Evolutionary conservation across 768 basidiomycete species (phyloP).

Genomic region (Collybia nuda): DNA sequence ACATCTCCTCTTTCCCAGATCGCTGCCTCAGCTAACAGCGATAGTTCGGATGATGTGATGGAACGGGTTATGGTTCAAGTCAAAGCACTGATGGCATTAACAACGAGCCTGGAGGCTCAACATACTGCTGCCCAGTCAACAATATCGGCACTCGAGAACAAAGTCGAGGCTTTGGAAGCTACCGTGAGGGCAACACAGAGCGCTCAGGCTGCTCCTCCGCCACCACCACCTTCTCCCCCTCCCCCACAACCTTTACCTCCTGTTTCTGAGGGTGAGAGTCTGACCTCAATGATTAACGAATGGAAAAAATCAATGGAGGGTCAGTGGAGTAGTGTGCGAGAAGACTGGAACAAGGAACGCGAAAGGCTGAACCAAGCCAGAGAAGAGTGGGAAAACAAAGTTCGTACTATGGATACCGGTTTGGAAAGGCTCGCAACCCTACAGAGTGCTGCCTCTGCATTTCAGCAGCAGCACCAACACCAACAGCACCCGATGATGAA

Average conservation of each 20-base stretch:
- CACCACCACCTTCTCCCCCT: conserved; percentile 1
- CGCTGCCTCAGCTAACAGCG: conserved; percentile 12
- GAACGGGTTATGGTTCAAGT: conserved; percentile 73
- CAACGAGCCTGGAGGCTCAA: conserved; percentile 71
- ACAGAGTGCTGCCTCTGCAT: conserved; percentile 27
- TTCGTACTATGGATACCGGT: conserved; percentile 51
- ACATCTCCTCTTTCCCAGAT: conserved; percentile 26
- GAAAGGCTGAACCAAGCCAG: conserved; percentile 70
- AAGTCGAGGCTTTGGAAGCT: conserved; percentile 67
- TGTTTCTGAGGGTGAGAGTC: conserved; percentile 38
- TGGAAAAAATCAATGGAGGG: conserved; percentile 84
- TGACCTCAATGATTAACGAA: conserved; percentile 55
- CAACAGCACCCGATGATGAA: conserved; percentile 23
- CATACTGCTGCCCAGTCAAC: conserved; percentile 77
- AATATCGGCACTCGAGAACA: conserved; percentile 65
- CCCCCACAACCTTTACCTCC: not conserved
- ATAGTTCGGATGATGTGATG: conserved; percentile 52
- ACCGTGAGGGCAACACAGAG: conserved; percentile 46
- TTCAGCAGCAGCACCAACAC: conserved; percentile 30
- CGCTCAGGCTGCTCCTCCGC: conserved; percentile 4
- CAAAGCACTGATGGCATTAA: conserved; percentile 71
- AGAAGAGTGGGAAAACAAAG: conserved; percentile 78
- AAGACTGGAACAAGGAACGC: conserved; percentile 82
- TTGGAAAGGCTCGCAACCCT: conserved; percentile 37
- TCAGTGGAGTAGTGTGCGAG: conserved; percentile 73